Percentiles rank a stretch among this genome's conserved stretches.
Conservation (phyloP, 176 grass and related monocot species). For the Poa pratensis region DNA sequence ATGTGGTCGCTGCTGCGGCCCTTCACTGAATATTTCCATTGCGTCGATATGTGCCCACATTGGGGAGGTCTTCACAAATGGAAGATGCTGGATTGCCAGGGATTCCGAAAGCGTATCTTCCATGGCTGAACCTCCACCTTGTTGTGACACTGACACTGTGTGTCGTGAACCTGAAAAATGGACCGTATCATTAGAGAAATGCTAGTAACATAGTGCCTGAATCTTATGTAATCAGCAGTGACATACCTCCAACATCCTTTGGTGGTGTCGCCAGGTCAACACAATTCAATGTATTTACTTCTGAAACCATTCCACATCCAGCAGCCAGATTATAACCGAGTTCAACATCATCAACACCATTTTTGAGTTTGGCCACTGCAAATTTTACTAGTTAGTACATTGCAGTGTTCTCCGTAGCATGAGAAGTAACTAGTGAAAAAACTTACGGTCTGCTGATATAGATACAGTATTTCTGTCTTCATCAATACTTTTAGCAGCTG, state of each 20-base stretch:
- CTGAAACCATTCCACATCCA: not conserved
- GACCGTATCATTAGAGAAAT: not conserved
- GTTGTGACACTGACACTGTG: not conserved
- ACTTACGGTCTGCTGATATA: constrained; percentile 12
- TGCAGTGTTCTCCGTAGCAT: not conserved
- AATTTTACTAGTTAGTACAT: not conserved
- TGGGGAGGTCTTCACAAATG: constrained; percentile 48
- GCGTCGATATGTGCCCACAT: constrained; percentile 57
- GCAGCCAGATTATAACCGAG: not conserved
- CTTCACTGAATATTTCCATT: constrained; percentile 54
- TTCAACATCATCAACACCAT: not conserved
- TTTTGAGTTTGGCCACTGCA: not conserved
- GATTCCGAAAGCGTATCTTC: not conserved
- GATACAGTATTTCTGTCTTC: not conserved
- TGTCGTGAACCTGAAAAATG: constrained; percentile 24
- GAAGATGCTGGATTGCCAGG: not conserved
- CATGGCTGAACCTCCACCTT: not conserved
- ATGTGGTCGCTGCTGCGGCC: constrained; percentile 53
- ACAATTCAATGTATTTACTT: not conserved
- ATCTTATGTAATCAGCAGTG: not conserved
- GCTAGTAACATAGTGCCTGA: not conserved
- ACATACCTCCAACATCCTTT: not conserved
- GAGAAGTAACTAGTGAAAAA: not conserved
- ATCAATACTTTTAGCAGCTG: not conserved
- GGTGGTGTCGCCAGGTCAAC: not conserved